A percentile compares a stretch with the other conserved stretches of the same genome.
Conservation (phyloP, 352 stramenopile species). For the Pythium grandisporangium region DNA sequence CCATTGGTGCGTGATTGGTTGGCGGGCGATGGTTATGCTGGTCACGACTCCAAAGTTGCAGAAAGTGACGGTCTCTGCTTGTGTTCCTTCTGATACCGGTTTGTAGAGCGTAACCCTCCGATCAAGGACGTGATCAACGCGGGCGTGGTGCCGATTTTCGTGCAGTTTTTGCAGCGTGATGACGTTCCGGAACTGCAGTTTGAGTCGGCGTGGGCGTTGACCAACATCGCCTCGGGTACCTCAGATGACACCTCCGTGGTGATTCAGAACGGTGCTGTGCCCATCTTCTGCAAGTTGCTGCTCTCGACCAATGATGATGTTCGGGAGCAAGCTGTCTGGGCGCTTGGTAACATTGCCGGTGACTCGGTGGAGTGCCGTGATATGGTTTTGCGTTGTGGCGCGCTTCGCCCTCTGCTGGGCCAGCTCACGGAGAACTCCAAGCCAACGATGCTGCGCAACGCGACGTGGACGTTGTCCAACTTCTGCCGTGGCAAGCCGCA, state of each 20-base stretch:
- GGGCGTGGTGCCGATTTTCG: constrained; percentile 96
- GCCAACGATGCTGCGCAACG: constrained; percentile 97
- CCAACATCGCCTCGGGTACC: constrained; percentile 98
- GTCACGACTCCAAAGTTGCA: too few species aligned
- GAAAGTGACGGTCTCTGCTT: too few species aligned
- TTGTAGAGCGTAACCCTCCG: constrained; percentile 94
- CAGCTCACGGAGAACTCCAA: constrained; percentile 95
- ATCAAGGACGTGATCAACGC: constrained; percentile 99
- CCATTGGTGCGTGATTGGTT: constrained; percentile 81
- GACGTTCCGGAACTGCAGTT: constrained; percentile 94
- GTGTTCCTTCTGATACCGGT: too few species aligned
- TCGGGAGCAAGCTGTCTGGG: constrained; percentile 95
- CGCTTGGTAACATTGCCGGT: constrained; percentile 99
- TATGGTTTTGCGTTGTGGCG: constrained; percentile 90
- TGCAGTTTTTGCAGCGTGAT: constrained; percentile 96
- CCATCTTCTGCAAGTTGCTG: constrained; percentile 96
- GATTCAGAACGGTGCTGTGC: constrained; percentile 95
- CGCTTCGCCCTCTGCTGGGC: constrained; percentile 92
- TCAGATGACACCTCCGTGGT: constrained; percentile 97
- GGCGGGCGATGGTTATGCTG: not conserved
- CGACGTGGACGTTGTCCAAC: constrained; percentile 98
- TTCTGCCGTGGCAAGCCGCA: constrained; percentile 92
- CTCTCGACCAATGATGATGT: constrained; percentile 96
- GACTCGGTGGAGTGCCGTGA: constrained; percentile 96
- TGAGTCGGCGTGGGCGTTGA: constrained; percentile 99